These are phyloP conservation scores for Coemansia sp. DNA, from an alignment of 192 early-diverging fungal species.

Conservation along the genomic window DNA sequence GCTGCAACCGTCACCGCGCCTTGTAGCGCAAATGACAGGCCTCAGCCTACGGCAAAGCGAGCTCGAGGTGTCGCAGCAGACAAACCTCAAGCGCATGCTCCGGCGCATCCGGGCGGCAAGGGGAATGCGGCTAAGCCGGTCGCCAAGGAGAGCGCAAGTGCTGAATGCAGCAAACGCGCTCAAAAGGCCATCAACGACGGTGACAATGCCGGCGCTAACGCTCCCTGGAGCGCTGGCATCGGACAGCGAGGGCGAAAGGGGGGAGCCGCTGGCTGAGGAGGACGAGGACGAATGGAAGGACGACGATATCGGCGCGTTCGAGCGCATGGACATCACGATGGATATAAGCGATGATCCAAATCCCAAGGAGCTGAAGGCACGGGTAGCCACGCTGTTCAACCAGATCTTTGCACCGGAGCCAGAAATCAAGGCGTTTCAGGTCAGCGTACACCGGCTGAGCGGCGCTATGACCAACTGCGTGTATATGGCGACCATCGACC, in stretches of 20 bases:
- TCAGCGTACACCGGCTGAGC: conserved; percentile 59
- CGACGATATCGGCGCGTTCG: conserved; percentile 14
- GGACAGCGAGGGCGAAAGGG: neutral
- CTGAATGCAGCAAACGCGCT: neutral
- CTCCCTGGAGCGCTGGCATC: conserved; percentile 16
- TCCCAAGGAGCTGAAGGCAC: conserved; percentile 12
- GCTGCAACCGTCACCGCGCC: conserved; percentile 36
- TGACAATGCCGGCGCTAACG: conserved; percentile 9
- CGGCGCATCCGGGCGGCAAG: conserved; percentile 37
- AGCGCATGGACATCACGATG: conserved; percentile 33
- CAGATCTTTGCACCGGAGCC: conserved; percentile 28
- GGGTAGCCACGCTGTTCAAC: conserved; percentile 40
- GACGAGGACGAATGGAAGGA: conserved; percentile 24
- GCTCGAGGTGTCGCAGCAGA: conserved; percentile 48
- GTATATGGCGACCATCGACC: conserved; percentile 37
- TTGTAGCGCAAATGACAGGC: conserved; percentile 52
- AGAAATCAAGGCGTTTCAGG: conserved; percentile 8
- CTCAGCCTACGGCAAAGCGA: conserved; percentile 42
- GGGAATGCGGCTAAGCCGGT: conserved; percentile 4
- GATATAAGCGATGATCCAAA: conserved; percentile 38
- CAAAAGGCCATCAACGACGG: neutral
- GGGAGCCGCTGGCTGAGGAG: neutral
- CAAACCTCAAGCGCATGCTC: conserved; percentile 48
- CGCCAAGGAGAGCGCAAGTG: conserved; percentile 8
- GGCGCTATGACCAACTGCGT: conserved; percentile 77